These are phyloP conservation scores for Trifolium repens DNA, from an alignment of 306 rosid genomes.

Conservation along the genomic window DNA sequence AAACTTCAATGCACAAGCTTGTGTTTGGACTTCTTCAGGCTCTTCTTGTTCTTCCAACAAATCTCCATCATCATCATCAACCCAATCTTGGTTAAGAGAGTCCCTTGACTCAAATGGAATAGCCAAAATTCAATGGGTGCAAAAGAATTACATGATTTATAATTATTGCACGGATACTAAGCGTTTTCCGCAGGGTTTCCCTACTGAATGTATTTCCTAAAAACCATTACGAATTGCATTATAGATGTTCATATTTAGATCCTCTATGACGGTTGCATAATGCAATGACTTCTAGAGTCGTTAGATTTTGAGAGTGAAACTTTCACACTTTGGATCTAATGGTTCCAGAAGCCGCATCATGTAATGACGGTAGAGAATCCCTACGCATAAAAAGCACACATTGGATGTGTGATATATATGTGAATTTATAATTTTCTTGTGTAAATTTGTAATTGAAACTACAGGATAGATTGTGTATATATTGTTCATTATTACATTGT, in stretches of 20 bases:
- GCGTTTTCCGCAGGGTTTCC: conserved; percentile 55
- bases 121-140: conserved; percentile 51
- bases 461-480: neutral
- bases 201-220: conserved; percentile 45
- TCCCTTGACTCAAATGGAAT: conserved; percentile 48
- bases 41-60: conserved; percentile 50
- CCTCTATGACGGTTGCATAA: neutral
- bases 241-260: neutral
- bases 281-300: neutral
- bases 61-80: conserved; percentile 21
- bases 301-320: neutral
- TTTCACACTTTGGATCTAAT: neutral
- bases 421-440: neutral
- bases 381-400: neutral
- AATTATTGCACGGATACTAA: conserved; percentile 56
- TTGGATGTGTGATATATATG: neutral
- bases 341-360: neutral
- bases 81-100: conserved; percentile 44
- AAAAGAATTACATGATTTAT: conserved; percentile 59
- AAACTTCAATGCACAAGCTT: conserved; percentile 54
- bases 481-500: neutral
- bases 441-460: neutral
- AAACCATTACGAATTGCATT: neutral
- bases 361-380: too few species aligned
- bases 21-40: conserved; percentile 47